Evolutionary conservation across 192 early-diverging fungal species (phyloP), one percentile per base, ranked within the genome.

Genomic region (Coemansia sp.): DNA sequence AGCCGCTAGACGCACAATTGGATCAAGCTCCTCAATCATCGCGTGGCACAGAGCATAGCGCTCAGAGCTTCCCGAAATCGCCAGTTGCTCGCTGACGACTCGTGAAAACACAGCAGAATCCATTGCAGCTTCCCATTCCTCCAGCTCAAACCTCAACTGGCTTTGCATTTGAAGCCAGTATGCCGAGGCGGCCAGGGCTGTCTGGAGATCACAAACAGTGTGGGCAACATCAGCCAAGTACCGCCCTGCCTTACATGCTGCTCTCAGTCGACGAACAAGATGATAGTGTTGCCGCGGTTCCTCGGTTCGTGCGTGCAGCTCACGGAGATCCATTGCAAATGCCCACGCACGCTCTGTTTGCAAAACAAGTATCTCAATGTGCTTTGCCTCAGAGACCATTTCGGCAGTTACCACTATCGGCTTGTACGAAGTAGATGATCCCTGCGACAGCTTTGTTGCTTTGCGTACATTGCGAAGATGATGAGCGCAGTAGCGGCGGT

Each of bases 321-420:
- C 79, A 62, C 75, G 74, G 5, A 82, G 71, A 39, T 82, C 71
- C 79, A 82, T 82, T 15, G 79, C 74, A 49, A 65, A 77, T 2
- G 79, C 79, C 79, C 79, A 82, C 6, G 79, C 75, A 16, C 79
- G 74, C 72, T 82, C 79, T 3, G 74, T 68, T 51, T 77, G 71
- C 5, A 82, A 69, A 15, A 82, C 51, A 41, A 76, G 68, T 19
- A 77, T 58, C 36, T 82, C 79, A 3, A 82, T 43, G 39, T 82
- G 79, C 57, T 43, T 68, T 45, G 68, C 41, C 43, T n/a, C 47
- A 32, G 36, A 47, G 48, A 68, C 79, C 13, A 45, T 51, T 8
- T 67, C 79, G 6, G 61, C 63, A 3, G 58, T 73, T 64, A 77
- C 73, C 10, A 65, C 71, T 26, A 65, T 68, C 46, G 60, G 51